Evolutionary conservation across 2,329 filamentous ascomycete genomes (phyloP).

Genomic region (Ophiostoma triangulosporum): DNA sequence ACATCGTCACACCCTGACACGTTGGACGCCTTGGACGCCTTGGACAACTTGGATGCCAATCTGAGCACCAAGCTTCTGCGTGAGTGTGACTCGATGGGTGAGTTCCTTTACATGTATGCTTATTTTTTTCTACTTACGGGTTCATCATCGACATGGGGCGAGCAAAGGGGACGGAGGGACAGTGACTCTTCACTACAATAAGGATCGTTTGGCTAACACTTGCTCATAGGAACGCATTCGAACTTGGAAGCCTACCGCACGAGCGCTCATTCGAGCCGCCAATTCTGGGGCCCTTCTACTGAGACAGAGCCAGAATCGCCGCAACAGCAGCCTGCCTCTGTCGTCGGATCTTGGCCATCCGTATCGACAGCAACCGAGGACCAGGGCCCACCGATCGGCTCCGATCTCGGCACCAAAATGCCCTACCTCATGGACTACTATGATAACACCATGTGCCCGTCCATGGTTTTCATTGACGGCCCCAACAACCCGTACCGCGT

Average conservation of each 20-base stretch:
- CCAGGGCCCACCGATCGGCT: conserved; percentile 34
- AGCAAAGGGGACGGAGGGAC: background rate
- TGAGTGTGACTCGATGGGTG: conserved; percentile 44
- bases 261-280: conserved; percentile 33
- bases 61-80: conserved; percentile 38
- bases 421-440: conserved; percentile 90
- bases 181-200: background rate
- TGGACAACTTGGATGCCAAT: conserved; percentile 39
- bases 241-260: conserved; percentile 40
- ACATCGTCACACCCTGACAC: conserved; percentile 41
- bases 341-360: conserved; percentile 24
- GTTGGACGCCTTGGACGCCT: conserved; percentile 41
- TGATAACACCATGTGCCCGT: conserved; percentile 79
- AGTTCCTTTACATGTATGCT: conserved; percentile 22
- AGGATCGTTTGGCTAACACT: background rate
- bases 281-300: conserved; percentile 33
- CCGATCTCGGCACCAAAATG: conserved; percentile 61
- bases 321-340: conserved; percentile 22
- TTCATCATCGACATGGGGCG: background rate
- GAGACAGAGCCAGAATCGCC: conserved; percentile 33
- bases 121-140: conserved; percentile 14
- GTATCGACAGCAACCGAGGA: conserved; percentile 27
- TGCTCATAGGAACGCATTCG: conserved; percentile 20
- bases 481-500: conserved; percentile 75
- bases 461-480: conserved; percentile 82